phyloP scores from a whole-genome alignment of 805 yeast species.

The Candida manassasensis region DNA sequence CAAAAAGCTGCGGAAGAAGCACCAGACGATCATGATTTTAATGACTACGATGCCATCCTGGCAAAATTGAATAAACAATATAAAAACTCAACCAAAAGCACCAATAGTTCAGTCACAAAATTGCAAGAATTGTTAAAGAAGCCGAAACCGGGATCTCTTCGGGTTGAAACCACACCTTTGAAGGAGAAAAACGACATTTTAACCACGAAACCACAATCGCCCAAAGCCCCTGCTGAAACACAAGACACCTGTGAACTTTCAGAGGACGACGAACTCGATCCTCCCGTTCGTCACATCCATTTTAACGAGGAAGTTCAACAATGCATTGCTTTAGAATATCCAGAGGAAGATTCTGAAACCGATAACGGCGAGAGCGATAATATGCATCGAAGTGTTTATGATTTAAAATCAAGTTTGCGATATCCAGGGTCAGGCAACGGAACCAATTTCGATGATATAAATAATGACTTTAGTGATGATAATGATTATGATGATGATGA shows the following conservation, averaged over 20 bases:
- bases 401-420: conserved; percentile 1
- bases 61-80: conserved; percentile 41
- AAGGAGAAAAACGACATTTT: too few species aligned
- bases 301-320: conserved; percentile 94
- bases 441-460: conserved; percentile 9
- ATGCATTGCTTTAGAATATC: conserved; percentile 67
- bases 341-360: conserved; percentile 19
- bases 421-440: not conserved
- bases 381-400: conserved; percentile 10
- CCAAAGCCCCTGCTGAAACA: too few species aligned
- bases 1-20: conserved; percentile 6
- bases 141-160: too few species aligned
- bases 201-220: conserved; percentile 22
- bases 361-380: conserved; percentile 34
- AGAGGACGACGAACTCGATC: too few species aligned
- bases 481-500: conserved; percentile 23
- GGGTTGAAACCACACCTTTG: too few species aligned
- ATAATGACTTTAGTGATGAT: conserved; percentile 16
- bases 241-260: too few species aligned
- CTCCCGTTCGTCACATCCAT: conserved; percentile 80
- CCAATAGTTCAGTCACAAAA: conserved; percentile 17
- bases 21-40: conserved; percentile 33
- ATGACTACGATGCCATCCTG: conserved; percentile 40
- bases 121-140: conserved; percentile 13
- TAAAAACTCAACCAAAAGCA: conserved; percentile 12